Evolutionary conservation across 805 yeast genomes (phyloP).

Genomic region (Teunomyces pallodes): DNA sequence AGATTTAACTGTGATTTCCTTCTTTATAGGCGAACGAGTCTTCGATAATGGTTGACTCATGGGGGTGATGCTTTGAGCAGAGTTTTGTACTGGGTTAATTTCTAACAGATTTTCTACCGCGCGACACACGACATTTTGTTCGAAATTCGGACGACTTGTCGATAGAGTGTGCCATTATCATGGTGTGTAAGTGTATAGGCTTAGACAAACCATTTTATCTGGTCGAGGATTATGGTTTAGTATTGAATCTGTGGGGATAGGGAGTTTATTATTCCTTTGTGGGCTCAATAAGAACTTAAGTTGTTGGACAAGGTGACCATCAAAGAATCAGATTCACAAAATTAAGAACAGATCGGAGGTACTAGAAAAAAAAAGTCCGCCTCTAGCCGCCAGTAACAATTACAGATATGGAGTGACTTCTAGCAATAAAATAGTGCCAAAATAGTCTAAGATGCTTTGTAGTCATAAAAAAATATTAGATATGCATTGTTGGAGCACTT

Average conservation of each 20-base stretch:
- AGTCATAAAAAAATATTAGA: not conserved
- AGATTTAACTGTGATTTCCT: constrained; percentile 19
- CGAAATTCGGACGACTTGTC: not conserved
- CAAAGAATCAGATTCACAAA: no score
- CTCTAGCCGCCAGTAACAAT: no score
- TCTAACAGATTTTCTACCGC: not conserved
- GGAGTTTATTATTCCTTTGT: not conserved
- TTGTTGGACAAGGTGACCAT: not conserved
- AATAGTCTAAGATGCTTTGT: no score
- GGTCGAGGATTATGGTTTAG: no score
- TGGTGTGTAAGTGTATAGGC: no score
- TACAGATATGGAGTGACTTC: no score
- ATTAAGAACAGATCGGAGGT: no score
- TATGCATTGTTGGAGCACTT: not conserved
- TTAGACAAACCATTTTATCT: no score
- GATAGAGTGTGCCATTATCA: no score
- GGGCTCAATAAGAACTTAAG: not conserved
- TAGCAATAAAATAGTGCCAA: no score
- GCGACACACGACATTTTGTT: constrained; percentile 2
- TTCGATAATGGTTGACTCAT: constrained; percentile 19
- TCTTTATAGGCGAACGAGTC: constrained; percentile 20
- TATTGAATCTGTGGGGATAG: not conserved
- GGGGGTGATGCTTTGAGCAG: constrained; percentile 2
- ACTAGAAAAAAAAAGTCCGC: no score
- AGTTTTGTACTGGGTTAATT: not conserved